Percentiles rank a stretch among this genome's conserved stretches.
phyloP scores from a whole-genome alignment of 1,284 basidiomycete genomes.

The Microbotryum lychnidis-dioicae region DNA sequence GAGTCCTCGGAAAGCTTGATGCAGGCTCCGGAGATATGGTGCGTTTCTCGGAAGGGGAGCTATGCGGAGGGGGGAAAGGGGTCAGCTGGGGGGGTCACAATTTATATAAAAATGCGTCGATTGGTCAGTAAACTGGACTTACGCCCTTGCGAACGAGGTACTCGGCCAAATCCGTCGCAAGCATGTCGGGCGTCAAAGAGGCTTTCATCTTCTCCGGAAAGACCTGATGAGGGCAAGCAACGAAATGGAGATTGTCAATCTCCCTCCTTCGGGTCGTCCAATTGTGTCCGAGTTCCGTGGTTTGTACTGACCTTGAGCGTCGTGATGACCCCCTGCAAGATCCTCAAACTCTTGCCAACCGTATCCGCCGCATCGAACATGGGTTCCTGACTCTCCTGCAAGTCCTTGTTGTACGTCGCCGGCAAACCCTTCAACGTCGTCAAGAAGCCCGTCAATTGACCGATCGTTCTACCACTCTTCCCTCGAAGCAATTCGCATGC shows the following conservation, averaged over 20 bases:
- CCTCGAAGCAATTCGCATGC: slow-evolving; percentile 89
- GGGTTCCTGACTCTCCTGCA: slow-evolving; percentile 98
- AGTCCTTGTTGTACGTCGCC: slow-evolving; percentile 97
- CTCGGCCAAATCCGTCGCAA: slow-evolving; percentile 94
- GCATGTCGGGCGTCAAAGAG: slow-evolving; percentile 89
- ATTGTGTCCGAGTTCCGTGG: too few relatives aligned
- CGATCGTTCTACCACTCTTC: slow-evolving; percentile 89
- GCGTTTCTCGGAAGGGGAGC: slow-evolving; percentile 92
- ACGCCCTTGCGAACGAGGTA: slow-evolving; percentile 97
- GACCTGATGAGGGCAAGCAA: slow-evolving; percentile 49
- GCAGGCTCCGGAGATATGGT: slow-evolving; percentile 92
- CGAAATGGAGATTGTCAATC: not conserved
- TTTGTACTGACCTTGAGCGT: slow-evolving; percentile 59
- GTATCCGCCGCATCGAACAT: slow-evolving; percentile 91
- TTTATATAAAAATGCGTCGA: not conserved
- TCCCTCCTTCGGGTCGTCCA: not conserved
- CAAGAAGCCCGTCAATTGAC: slow-evolving; percentile 95
- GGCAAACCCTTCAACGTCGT: slow-evolving; percentile 96
- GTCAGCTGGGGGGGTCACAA: not conserved
- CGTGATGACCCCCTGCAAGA: slow-evolving; percentile 87
- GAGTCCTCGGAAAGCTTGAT: slow-evolving; percentile 86
- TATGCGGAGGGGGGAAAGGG: slow-evolving; percentile 27
- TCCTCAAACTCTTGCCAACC: slow-evolving; percentile 77
- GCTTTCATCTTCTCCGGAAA: slow-evolving; percentile 80
- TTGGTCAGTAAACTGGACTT: slow-evolving; percentile 39